These are phyloP conservation scores for Schizosaccharomyces octosporus DNA, from an alignment of 805 yeast species.

Conservation along the genomic window DNA sequence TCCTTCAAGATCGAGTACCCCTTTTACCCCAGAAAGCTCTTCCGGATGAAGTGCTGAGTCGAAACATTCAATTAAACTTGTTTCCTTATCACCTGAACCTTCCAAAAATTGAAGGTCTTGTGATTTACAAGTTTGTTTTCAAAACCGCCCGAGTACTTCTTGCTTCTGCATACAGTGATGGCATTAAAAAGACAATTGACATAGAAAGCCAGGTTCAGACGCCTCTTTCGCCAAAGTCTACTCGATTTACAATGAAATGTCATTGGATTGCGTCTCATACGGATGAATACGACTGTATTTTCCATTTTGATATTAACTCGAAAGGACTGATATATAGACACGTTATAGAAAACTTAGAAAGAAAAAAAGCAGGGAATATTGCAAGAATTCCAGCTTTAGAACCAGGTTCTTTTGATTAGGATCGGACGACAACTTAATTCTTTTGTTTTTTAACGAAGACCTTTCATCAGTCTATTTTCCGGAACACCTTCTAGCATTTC, in stretches of 20 bases:
- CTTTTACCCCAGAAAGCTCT: not conserved
- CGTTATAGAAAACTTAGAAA: not conserved
- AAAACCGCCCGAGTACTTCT: not conserved
- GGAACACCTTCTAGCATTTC: slow-evolving; percentile 10
- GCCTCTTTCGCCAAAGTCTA: not conserved
- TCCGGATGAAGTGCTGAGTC: not conserved
- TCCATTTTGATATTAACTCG: not conserved
- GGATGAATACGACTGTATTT: not conserved
- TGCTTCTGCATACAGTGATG: not conserved
- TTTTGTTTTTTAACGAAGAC: not conserved
- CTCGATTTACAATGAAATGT: not conserved
- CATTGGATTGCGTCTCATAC: not conserved
- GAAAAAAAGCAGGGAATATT: not conserved
- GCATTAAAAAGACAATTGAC: not conserved
- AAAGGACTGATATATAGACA: not conserved
- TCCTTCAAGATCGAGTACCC: not conserved
- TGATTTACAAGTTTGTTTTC: not conserved
- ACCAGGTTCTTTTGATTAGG: not conserved
- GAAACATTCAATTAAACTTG: not conserved
- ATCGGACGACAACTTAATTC: not conserved
- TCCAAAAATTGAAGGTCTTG: not conserved
- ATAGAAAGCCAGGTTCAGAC: not conserved
- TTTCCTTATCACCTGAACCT: not conserved
- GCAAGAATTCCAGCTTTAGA: not conserved
- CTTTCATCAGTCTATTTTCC: slow-evolving; percentile 3